Evolutionary conservation across 495 filamentous ascomycete genomes (phyloP), one percentile per base, ranked within the genome.

Genomic region (Aspergillus olivimuriae): DNA sequence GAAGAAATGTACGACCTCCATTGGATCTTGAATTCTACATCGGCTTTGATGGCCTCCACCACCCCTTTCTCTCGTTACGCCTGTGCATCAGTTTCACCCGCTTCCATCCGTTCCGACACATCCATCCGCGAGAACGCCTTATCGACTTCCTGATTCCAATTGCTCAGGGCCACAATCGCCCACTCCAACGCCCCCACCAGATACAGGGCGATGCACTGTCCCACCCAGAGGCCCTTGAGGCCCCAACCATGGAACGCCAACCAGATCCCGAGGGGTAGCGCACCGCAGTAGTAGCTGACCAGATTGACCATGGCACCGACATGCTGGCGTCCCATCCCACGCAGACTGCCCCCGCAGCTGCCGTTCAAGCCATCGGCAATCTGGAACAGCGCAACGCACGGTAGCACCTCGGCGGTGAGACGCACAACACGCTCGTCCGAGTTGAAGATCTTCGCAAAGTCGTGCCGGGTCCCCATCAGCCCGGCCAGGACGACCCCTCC

Each of bases 231-330:
- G 1, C 89, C 89, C 35, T 72, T 72, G 8, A 95, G 70, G 1
- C 89, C 89, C 88, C 89, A 94, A 2, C 87, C 87, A 59, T 91
- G 80, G 53, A 92, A 94, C 4, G 90, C 89, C 39, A 95, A 73
- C 63, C 77, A 95, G 41, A 94, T 85, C 1, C 90, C 90, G 36
- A 86, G 64, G 7, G 89, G 89, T 51, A 95, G 60, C 0, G 88
- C 89, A 33, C 86, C 87, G 49, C 81, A 75, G 61, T 95, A 96
- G 52, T 96, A 96, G 54, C 81, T 86, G n/a, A 90, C 63, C 21
- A 94, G 60, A 57, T 96, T 95, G 46, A 95, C 89, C n/a, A 78
- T 66, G 15, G 90, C 89, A 12, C 89, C 89, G 22, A 92, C 73
- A 72, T 94, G 89, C 62, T 95, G 89, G 28, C 86, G 69, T 11